Evolutionary conservation across 2,329 filamentous ascomycete genomes (phyloP).

Genomic region (Pyrenophora graminea): DNA sequence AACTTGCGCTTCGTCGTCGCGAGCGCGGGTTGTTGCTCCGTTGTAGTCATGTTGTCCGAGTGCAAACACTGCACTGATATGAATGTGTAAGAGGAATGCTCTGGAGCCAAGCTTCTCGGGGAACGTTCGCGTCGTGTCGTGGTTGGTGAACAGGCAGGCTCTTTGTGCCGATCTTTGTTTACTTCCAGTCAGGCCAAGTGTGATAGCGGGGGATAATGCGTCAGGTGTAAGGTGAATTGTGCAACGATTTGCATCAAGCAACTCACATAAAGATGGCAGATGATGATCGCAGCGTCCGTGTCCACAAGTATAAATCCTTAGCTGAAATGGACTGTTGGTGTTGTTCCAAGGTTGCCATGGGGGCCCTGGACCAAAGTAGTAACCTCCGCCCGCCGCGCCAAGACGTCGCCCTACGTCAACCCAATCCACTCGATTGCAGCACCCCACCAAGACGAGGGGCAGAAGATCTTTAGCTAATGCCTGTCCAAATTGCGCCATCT

Average conservation of each 20-base stretch:
- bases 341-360: conserved; percentile 20
- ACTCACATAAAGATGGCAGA: background rate
- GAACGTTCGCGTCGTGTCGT: background rate
- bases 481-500: conserved; percentile 29
- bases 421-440: conserved; percentile 5
- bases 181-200: conserved; percentile 5
- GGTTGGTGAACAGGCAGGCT: background rate
- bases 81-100: background rate
- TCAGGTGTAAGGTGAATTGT: background rate
- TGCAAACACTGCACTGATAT: background rate
- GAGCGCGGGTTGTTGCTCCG: conserved; percentile 55
- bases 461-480: conserved; percentile 29
- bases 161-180: conserved; percentile 34
- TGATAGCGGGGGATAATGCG: background rate
- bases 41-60: conserved; percentile 6
- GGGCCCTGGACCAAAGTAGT: conserved; percentile 20
- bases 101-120: background rate
- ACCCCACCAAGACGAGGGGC: conserved; percentile 24
- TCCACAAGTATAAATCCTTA: background rate
- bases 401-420: conserved; percentile 13
- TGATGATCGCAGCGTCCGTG: conserved; percentile 1
- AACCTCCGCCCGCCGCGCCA: conserved; percentile 27
- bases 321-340: conserved; percentile 8
- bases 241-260: background rate
- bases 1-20: conserved; percentile 85